phyloP scores from a whole-genome alignment of 2,329 filamentous ascomycete genomes.

The Fusarium sulawesiense region DNA sequence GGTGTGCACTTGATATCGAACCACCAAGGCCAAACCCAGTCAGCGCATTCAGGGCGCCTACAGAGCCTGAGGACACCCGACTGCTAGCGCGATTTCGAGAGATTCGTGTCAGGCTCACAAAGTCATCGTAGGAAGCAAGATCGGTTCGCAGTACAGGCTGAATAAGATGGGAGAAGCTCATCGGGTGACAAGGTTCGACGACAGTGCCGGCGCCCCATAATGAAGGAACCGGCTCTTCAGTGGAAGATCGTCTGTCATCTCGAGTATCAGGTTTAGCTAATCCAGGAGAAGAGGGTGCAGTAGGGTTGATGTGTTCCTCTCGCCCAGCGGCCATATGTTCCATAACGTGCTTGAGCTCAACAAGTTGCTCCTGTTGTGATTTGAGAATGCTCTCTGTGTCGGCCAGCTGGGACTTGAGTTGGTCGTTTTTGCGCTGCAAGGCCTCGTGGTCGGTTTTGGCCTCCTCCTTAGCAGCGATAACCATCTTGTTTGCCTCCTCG shows the following conservation, averaged over 20 bases:
- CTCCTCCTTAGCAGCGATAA: constrained; percentile 86
- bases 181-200: constrained; percentile 66
- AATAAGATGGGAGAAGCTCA: constrained; percentile 83
- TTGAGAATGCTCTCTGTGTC: constrained; percentile 88
- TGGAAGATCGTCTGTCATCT: constrained; percentile 55
- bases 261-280: constrained; percentile 74
- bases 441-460: constrained; percentile 86
- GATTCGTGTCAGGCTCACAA: constrained; percentile 78
- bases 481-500: constrained; percentile 98
- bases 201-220: constrained; percentile 45
- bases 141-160: constrained; percentile 87
- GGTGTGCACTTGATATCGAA: constrained; percentile 59
- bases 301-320: constrained; percentile 78
- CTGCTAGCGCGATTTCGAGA: constrained; percentile 71
- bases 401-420: constrained; percentile 83
- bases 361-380: constrained; percentile 92
- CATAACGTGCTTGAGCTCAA: constrained; percentile 92
- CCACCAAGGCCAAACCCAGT: constrained; percentile 58
- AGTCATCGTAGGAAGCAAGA: constrained; percentile 84
- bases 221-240: constrained; percentile 51
- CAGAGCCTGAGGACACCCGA: constrained; percentile 77
- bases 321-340: constrained; percentile 82
- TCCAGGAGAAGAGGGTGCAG: constrained; percentile 84
- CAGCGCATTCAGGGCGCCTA: constrained; percentile 61
- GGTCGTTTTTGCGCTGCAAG: constrained; percentile 85